These are phyloP conservation scores for Dendryphion nanum DNA, from an alignment of 2,329 filamentous ascomycete genomes.

Conservation along the genomic window DNA sequence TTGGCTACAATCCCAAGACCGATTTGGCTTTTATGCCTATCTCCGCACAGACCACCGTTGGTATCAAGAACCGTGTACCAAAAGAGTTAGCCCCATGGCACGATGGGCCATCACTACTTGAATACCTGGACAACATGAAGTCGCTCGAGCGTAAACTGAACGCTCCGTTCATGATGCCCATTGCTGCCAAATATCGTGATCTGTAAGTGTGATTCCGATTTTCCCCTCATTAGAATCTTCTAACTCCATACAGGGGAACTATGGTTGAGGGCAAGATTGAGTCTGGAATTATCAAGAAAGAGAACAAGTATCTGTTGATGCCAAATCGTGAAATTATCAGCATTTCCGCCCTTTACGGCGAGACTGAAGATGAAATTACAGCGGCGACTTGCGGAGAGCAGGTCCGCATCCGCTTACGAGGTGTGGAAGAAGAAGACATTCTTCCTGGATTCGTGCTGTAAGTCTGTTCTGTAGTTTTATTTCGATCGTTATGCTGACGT, in stretches of 20 bases:
- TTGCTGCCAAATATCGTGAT: constrained; percentile 94
- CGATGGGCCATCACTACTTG: constrained; percentile 83
- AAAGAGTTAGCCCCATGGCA: constrained; percentile 79
- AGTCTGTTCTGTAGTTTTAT: too few relatives aligned
- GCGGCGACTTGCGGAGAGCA: constrained; percentile 90
- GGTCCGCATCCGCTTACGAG: constrained; percentile 85
- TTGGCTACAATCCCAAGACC: constrained; percentile 91
- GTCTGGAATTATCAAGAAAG: constrained; percentile 90
- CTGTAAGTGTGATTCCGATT: too few relatives aligned
- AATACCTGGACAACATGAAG: constrained; percentile 93
- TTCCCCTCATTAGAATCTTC: too few relatives aligned
- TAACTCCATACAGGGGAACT: too few relatives aligned
- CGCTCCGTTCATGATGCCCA: constrained; percentile 98
- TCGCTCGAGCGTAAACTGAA: constrained; percentile 93
- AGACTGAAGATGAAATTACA: constrained; percentile 88
- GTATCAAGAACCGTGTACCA: constrained; percentile 85
- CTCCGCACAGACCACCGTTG: constrained; percentile 79
- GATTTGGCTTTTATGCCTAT: constrained; percentile 96
- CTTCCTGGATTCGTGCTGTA: constrained; percentile 93
- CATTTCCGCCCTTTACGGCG: constrained; percentile 84
- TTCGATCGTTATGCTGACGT: too few relatives aligned
- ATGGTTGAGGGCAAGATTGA: constrained; percentile 98
- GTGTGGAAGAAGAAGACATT: constrained; percentile 96
- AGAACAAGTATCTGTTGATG: constrained; percentile 86
- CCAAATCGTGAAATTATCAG: constrained; percentile 82